Base-by-base conservation (phyloP, 305 asterid species). In the Plantago coronopus region DNA sequence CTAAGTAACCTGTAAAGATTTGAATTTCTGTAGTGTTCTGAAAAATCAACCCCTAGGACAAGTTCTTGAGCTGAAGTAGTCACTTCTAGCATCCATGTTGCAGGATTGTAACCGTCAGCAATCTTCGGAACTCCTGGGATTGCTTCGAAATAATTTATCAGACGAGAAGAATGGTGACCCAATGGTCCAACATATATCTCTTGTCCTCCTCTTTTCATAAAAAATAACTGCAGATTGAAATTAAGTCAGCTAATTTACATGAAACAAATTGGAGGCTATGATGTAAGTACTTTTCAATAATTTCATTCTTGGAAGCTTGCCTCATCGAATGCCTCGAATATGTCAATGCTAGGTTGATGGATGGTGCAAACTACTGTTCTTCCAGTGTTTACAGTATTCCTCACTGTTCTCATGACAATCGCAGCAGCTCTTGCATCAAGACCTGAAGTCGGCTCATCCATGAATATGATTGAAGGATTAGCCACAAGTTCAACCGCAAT, bases 381-480 rank as follows among this genome's bases (percentile, higher is more conserved):
- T 7, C 97, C 97, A 8, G 94, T 89, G 62, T 89, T 95, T 62
- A 89, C 97, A 0, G 97, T 89, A 65, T 89, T 89, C 64, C 95
- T 82, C 25, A 89, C 95, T 1, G 95, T 79, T 11, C 97, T 85
- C 97, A 89, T 87, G 53, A 89, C 95, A 53, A 89, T 84, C 16
- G 97, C 97, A 65, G 97, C 97, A 49, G 97, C 97, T 77, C 97
- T 76, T 12, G 97, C 97, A 71, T 89, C 97, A 29, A 89, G 97
- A 14, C 95, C 94, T 12, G 97, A 84, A 0, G 97, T 89, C 0
- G 97, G 97, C 74, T 89, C 97, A 40, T 89, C 97, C 97, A 89
- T 86, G 49, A 88, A 88, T 64, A 88, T 88, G 59, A 89, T 79
- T 50, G 97, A 89, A 14, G 97, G 97, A 70, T 89, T 89, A 4